Percentiles rank a stretch among this genome's conserved stretches.
Conservation (phyloP, 176 grass and related monocot species). For the Oryza coarctata region DNA sequence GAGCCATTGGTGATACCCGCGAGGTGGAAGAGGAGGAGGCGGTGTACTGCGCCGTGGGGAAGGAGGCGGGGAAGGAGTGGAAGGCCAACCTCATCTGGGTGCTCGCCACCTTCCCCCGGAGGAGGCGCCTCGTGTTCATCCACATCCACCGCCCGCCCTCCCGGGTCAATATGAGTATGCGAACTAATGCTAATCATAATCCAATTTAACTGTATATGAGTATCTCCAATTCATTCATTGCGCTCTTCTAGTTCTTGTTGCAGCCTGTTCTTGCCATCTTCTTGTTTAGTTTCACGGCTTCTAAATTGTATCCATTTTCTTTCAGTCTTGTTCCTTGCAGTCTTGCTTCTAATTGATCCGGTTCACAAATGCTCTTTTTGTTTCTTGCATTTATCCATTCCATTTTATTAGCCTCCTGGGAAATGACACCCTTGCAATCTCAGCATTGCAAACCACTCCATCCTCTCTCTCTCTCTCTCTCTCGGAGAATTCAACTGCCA, state of each 20-base stretch:
- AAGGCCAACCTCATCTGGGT: conserved; percentile 76
- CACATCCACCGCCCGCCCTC: conserved; percentile 63
- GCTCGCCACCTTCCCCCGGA: conserved; percentile 43
- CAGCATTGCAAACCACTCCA: neutral
- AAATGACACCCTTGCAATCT: neutral
- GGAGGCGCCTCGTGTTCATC: conserved; percentile 50
- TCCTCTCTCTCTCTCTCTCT: no score
- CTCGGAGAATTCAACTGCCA: no score
- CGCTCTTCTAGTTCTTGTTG: neutral
- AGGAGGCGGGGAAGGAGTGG: conserved; percentile 36
- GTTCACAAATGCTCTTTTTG: neutral
- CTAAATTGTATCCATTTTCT: no score
- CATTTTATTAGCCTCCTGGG: neutral
- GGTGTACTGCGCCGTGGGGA: conserved; percentile 59
- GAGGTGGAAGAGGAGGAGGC: conserved; percentile 18
- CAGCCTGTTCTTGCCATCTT: neutral
- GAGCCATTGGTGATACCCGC: neutral
- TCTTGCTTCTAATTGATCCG: neutral
- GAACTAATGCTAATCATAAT: neutral
- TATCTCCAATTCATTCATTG: neutral
- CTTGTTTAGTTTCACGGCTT: neutral
- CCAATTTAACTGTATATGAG: no score
- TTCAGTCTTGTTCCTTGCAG: no score
- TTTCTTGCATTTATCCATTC: neutral
- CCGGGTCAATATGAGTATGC: conserved; percentile 69